phyloP scores from a whole-genome alignment of 495 filamentous ascomycete genomes.

The Pseudoneurospora amorphoporcata region DNA sequence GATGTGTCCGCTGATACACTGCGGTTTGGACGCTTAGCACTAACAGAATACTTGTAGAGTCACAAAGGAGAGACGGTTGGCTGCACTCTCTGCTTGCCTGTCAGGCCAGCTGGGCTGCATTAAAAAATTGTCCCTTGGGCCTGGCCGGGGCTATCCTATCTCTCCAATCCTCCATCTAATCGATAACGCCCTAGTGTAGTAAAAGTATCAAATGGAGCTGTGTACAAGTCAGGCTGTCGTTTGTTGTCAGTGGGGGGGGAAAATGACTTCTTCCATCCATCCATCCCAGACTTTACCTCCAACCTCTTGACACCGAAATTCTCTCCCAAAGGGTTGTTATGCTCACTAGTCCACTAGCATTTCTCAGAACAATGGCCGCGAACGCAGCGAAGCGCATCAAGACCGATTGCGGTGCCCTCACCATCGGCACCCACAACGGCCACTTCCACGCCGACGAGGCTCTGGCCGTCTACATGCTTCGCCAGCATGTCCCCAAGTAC shows the following conservation, averaged over 20 bases:
- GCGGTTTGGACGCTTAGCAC: background rate
- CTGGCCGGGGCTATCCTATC: background rate
- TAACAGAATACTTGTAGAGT: background rate
- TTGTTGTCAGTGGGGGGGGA: background rate
- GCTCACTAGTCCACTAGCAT: background rate
- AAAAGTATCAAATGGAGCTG: background rate
- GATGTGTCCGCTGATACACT: background rate
- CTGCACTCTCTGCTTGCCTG: background rate
- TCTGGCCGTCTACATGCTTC: constrained; percentile 93
- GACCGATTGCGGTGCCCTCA: constrained; percentile 39
- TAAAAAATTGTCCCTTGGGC: background rate
- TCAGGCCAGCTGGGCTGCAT: background rate
- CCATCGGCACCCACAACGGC: constrained; percentile 89
- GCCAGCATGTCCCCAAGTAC: constrained; percentile 71
- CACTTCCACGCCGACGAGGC: constrained; percentile 99
- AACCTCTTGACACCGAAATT: constrained; percentile 10
- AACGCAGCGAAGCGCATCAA: constrained; percentile 63
- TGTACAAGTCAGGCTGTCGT: background rate
- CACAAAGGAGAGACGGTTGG: background rate
- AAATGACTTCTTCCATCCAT: background rate
- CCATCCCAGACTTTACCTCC: background rate
- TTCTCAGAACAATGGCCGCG: constrained; percentile 45
- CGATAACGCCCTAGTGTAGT: background rate
- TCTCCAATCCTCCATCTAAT: background rate
- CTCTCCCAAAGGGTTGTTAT: background rate